Evolutionary conservation across 345 rosid species (phyloP).

Genomic region (Adansonia digitata): DNA sequence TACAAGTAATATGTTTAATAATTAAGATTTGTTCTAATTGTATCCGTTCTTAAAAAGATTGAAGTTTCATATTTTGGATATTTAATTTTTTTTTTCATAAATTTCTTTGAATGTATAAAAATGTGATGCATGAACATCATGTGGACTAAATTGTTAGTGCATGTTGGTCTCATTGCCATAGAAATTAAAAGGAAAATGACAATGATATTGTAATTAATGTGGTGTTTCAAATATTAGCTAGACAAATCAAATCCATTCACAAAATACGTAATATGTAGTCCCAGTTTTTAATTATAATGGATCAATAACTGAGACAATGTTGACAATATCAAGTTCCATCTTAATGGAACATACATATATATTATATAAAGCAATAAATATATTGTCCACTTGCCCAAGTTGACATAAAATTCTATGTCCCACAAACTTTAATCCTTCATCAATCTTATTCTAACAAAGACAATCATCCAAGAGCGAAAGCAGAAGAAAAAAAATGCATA

Average conservation of each 20-base stretch:
- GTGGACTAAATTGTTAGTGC: too few species aligned
- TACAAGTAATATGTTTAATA: background rate
- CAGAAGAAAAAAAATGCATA: background rate
- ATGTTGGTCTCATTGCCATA: background rate
- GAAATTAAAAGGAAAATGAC: background rate
- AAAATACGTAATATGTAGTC: too few species aligned
- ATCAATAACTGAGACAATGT: background rate
- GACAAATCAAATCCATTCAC: background rate
- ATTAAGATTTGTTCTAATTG: background rate
- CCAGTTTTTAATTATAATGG: background rate
- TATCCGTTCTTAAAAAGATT: background rate
- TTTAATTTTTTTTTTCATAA: too few species aligned
- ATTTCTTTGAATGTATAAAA: too few species aligned
- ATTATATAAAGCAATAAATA: too few species aligned
- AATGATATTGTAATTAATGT: background rate
- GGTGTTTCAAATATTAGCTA: background rate
- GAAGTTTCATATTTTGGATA: background rate
- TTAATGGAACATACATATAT: background rate
- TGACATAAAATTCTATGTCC: background rate
- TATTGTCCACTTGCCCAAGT: constrained; percentile 6
- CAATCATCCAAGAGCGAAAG: too few species aligned
- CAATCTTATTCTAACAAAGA: background rate
- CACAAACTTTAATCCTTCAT: background rate
- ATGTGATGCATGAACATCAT: too few species aligned
- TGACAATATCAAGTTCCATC: background rate